phyloP scores from a whole-genome alignment of 1,284 basidiomycete genomes.

The Naganishia sp. region DNA sequence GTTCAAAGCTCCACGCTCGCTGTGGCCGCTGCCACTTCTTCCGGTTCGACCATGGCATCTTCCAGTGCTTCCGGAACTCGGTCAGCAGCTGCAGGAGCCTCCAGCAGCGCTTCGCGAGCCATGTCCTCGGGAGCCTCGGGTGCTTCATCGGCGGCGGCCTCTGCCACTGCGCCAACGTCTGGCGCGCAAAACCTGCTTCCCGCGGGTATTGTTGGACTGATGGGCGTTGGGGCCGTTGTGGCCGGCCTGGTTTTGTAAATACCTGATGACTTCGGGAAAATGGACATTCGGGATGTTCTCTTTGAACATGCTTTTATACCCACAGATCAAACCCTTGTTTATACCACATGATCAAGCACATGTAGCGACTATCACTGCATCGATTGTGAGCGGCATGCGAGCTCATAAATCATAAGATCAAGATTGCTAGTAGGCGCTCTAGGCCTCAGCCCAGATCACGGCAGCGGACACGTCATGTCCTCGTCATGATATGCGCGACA shows the following conservation, averaged over 20 bases:
- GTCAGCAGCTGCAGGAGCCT: neutral
- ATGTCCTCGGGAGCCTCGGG: slow-evolving; percentile 7
- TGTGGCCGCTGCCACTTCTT: slow-evolving; percentile 36
- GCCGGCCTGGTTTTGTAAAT: slow-evolving; percentile 15
- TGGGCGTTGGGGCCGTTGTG: slow-evolving; percentile 12
- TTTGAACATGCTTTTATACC: neutral
- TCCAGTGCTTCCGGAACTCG: slow-evolving; percentile 1
- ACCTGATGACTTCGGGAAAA: neutral
- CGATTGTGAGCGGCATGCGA: neutral
- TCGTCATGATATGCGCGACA: no score
- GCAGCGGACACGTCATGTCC: no score
- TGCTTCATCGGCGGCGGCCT: slow-evolving; percentile 14
- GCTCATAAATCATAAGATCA: neutral
- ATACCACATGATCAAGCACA: neutral
- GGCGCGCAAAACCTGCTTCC: slow-evolving; percentile 2
- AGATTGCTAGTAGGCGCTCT: no score
- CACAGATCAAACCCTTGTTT: neutral
- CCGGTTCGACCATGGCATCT: slow-evolving; percentile 38
- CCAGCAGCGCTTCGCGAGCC: slow-evolving; percentile 5
- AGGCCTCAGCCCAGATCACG: no score
- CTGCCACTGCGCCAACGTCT: neutral
- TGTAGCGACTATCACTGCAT: slow-evolving; percentile 3
- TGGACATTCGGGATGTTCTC: slow-evolving; percentile 6
- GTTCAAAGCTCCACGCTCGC: slow-evolving; percentile 65
- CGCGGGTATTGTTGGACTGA: slow-evolving; percentile 11